phyloP scores from a whole-genome alignment of 2,329 filamentous ascomycete genomes.

The Fusarium coicis region DNA sequence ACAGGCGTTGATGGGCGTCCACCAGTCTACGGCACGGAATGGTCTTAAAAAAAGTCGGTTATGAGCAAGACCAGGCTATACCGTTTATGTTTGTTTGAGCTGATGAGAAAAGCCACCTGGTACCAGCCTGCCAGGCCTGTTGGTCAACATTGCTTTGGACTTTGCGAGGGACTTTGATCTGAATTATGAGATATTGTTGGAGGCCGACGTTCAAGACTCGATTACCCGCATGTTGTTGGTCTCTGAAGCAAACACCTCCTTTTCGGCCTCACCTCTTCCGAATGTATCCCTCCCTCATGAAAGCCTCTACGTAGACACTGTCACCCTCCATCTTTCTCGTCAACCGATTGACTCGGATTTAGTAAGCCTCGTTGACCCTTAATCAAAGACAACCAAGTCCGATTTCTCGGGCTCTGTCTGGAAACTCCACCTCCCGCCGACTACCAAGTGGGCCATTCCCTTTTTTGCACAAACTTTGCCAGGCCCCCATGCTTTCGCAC shows the following conservation, averaged over 20 bases:
- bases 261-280: constrained; percentile 9
- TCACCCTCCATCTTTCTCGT: constrained; percentile 33
- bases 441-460: constrained; percentile 33
- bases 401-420: constrained; percentile 38
- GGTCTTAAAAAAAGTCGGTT: constrained; percentile 19
- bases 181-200: constrained; percentile 1
- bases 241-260: constrained; percentile 1
- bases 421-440: constrained; percentile 42
- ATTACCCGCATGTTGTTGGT: background rate
- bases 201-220: background rate
- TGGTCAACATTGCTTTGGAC: constrained; percentile 11
- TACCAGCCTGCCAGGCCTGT: background rate
- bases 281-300: constrained; percentile 8
- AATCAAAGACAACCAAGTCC: constrained; percentile 45
- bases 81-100: constrained; percentile 10
- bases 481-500: constrained; percentile 27
- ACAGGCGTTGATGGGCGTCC: constrained; percentile 24
- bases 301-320: constrained; percentile 18
- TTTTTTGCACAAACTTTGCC: constrained; percentile 31
- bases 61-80: constrained; percentile 16
- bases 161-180: background rate
- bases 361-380: constrained; percentile 46
- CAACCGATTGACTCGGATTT: constrained; percentile 29
- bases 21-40: constrained; percentile 10
- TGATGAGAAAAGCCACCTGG: background rate